Evolutionary conservation across 2,329 filamentous ascomycete species (phyloP).

Genomic region (Calonectria multiphialidica): DNA sequence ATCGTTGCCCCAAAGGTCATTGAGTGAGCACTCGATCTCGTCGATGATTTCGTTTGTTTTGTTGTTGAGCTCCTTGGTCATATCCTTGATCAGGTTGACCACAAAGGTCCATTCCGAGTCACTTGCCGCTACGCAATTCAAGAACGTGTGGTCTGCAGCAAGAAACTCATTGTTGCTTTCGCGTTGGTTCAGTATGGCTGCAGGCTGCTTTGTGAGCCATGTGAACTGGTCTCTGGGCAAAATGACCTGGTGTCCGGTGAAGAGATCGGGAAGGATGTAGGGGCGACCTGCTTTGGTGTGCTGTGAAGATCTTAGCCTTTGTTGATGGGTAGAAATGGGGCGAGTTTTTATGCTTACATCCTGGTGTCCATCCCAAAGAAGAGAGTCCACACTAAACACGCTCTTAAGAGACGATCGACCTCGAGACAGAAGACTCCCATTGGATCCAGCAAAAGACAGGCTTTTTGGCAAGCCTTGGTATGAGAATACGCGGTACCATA

Average conservation of each 20-base stretch:
- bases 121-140: background rate
- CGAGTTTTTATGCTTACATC: background rate
- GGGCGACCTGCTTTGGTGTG: background rate
- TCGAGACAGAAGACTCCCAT: background rate
- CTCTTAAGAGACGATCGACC: background rate
- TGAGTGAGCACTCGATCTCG: background rate
- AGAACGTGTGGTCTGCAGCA: background rate
- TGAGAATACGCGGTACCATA: constrained; percentile 1
- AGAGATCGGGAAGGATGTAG: background rate
- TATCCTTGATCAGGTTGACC: background rate
- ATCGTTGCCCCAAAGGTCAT: background rate
- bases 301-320: background rate
- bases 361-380: background rate
- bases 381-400: background rate
- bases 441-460: background rate
- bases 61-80: background rate
- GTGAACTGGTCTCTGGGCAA: background rate
- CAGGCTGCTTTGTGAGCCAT: background rate
- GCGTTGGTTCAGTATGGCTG: background rate
- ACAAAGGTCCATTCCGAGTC: background rate
- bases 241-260: background rate
- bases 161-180: constrained; percentile 1
- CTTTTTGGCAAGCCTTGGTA: background rate
- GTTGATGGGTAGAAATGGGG: background rate
- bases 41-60: background rate